A percentile compares a stretch with the other conserved stretches of the same genome.
These are phyloP conservation scores for Pistacia vera DNA, from an alignment of 345 rosid species.

Conservation along the genomic window DNA sequence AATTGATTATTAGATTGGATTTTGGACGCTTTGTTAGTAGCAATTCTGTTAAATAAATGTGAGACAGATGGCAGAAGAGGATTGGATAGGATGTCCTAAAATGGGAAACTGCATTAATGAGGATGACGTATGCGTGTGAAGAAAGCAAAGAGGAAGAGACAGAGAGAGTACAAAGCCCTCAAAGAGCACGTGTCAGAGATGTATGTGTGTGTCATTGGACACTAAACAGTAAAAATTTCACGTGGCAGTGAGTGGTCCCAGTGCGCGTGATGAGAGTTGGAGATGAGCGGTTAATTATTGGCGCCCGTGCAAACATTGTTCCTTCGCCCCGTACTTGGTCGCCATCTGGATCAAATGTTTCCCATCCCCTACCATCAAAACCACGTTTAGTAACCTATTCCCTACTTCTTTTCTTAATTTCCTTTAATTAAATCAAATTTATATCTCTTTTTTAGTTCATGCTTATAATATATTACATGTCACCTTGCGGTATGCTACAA, in stretches of 20 bases:
- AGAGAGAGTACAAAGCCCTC: not conserved
- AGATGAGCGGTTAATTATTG: constrained; percentile 24
- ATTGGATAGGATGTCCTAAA: constrained; percentile 9
- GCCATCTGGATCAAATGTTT: not conserved
- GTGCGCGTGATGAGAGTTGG: constrained; percentile 19
- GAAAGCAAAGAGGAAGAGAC: constrained; percentile 6
- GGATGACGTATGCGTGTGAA: constrained; percentile 17
- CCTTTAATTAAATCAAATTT: no score
- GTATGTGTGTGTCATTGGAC: not conserved
- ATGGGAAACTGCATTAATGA: constrained; percentile 11
- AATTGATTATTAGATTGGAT: no score
- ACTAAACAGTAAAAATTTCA: constrained; percentile 15
- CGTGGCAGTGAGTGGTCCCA: constrained; percentile 26
- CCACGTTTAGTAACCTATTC: not conserved
- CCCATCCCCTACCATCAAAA: not conserved
- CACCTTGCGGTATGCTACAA: no score
- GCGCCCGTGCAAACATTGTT: not conserved
- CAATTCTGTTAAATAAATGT: no score
- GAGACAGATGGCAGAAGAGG: not conserved
- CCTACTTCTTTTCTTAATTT: no score
- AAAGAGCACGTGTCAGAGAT: constrained; percentile 29
- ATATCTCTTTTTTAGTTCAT: no score
- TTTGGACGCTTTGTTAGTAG: no score
- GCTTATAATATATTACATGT: no score
- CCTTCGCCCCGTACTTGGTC: not conserved